Evolutionary conservation across 805 yeast genomes (phyloP), one percentile per base, ranked within the genome.

Genomic region (Metschnikowia similis): DNA sequence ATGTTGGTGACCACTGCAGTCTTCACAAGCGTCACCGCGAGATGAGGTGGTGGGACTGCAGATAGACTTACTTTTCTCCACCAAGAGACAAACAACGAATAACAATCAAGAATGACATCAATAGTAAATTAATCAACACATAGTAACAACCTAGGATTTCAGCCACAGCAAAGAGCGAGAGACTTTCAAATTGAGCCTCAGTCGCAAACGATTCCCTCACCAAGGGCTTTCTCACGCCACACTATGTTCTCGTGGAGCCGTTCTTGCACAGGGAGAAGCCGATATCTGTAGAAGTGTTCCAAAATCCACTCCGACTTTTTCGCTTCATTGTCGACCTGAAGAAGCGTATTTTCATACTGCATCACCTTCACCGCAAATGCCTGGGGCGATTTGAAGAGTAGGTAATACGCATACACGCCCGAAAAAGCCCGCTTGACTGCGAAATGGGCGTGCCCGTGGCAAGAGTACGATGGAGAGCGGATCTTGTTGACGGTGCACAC

Each of bases 1-100:
- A 86, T 52, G 9, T 27, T 13, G 35, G 13, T 27, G 31, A 10
- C 2, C n/a, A n/a, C 28, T 41, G 16, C 30, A 34, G 30, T 34
- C 13, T 9, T 37, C 13, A 7, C 37, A 35, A 16, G 37, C 37
- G 7, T 34, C 36, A 16, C 27, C 41, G 41, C 43, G 50, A 48
- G 50, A 36, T 35, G 39, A 38, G 41, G 29, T 40, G 44, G 44
- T 10, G 30, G 3, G 45, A 21, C 45, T 41, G 47, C 47, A 44
- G 8, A 13, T 13, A 44, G 38, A 2, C 8, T 14, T 4, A 31
- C 17, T 6, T 2, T 6, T 2, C 4, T 11, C 26, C 31, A 41
- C 11, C 11, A 17, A 27, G 6, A 9, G 5, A 31, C n/a, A n/a
- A n/a, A n/a, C n/a, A n/a, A n/a, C n/a, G n/a, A n/a, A n/a, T n/a